phyloP scores from a whole-genome alignment of 345 rosid species.

The Lepidium didymum region DNA sequence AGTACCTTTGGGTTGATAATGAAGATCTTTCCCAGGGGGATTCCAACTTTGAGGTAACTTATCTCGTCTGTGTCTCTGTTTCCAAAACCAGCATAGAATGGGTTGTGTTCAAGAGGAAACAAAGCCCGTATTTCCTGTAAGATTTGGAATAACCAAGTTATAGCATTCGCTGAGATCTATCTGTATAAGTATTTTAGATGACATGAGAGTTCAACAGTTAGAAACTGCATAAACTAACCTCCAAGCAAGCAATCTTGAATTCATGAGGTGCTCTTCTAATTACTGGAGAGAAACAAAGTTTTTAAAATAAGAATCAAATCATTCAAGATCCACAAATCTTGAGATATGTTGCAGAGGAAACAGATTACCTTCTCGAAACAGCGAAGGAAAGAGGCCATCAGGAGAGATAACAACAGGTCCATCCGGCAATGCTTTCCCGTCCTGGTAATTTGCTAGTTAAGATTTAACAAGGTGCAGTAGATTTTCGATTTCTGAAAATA shows the following conservation, averaged over 20 bases:
- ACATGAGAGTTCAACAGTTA: background rate
- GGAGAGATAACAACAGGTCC: constrained; percentile 99
- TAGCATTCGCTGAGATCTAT: background rate
- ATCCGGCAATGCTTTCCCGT: constrained; percentile 91
- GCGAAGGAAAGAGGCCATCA: constrained; percentile 91
- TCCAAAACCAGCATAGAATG: constrained; percentile 99
- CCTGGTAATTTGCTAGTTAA: constrained; percentile 33
- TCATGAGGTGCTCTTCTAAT: constrained; percentile 98
- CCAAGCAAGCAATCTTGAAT: constrained; percentile 97
- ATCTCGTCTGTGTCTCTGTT: constrained; percentile 95
- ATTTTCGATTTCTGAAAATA: background rate
- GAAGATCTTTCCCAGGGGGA: constrained; percentile 91
- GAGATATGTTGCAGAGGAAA: background rate
- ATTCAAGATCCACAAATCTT: background rate
- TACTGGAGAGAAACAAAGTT: constrained; percentile 37
- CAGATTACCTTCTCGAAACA: constrained; percentile 79
- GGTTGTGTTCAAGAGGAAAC: constrained; percentile 85
- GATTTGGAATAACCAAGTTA: background rate
- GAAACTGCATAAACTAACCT: constrained; percentile 49
- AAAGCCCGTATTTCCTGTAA: constrained; percentile 74
- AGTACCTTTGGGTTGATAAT: constrained; percentile 91
- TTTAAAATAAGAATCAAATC: background rate
- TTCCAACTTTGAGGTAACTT: constrained; percentile 96
- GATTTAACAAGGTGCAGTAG: background rate
- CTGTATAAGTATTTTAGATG: background rate